These are phyloP conservation scores for Adansonia gregorii DNA, from an alignment of 441 rosid genomes.

Conservation along the genomic window DNA sequence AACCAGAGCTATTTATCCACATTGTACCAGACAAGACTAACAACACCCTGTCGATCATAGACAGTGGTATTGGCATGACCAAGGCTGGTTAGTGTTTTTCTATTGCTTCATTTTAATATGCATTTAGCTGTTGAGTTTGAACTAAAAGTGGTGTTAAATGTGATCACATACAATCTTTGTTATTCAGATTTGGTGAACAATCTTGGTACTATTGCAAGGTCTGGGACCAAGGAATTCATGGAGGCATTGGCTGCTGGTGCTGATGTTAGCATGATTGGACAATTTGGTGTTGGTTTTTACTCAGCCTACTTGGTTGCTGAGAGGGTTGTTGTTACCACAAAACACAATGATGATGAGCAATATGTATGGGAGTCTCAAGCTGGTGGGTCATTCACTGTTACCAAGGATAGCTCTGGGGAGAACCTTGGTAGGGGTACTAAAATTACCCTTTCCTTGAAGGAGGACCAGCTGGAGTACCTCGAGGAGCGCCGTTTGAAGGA, in stretches of 20 bases:
- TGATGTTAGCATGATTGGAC: constrained; percentile 44
- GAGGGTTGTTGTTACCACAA: constrained; percentile 60
- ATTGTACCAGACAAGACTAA: constrained; percentile 61
- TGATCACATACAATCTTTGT: neutral
- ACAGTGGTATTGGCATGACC: constrained; percentile 75
- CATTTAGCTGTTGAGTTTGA: neutral
- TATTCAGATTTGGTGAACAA: constrained; percentile 66
- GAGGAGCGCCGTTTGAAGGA: too few relatives aligned
- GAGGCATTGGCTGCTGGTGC: constrained; percentile 33
- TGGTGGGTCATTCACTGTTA: constrained; percentile 70
- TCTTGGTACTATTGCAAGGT: constrained; percentile 72
- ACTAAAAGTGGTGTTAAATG: neutral
- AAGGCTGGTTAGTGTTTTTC: constrained; percentile 53
- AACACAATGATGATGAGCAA: constrained; percentile 71
- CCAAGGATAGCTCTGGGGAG: constrained; percentile 63
- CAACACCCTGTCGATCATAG: constrained; percentile 56
- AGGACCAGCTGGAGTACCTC: constrained; percentile 24
- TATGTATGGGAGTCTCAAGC: constrained; percentile 73
- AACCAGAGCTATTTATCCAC: constrained; percentile 70
- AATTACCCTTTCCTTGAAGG: constrained; percentile 63
- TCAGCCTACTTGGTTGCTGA: constrained; percentile 68
- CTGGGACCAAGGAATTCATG: constrained; percentile 75
- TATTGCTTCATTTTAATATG: neutral
- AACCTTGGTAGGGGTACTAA: constrained; percentile 67
- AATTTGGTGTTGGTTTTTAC: constrained; percentile 36